Percentiles rank a stretch among this genome's conserved stretches.
phyloP scores from a whole-genome alignment of 352 stramenopile genomes.

The Aphanomyces astaci region DNA sequence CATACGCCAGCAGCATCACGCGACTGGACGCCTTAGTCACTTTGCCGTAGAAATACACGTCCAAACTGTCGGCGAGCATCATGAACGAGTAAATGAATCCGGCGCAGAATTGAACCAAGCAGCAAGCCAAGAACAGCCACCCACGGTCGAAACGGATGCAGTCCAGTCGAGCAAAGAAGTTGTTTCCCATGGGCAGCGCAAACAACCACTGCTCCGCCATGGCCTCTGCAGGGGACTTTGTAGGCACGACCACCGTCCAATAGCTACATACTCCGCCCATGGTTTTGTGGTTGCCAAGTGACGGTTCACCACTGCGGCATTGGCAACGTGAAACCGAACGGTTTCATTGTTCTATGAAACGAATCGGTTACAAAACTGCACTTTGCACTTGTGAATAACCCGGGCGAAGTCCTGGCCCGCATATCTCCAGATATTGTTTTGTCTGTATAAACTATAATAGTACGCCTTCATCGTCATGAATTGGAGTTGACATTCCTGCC shows the following conservation, averaged over 20 bases:
- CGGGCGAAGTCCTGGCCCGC: too few species aligned
- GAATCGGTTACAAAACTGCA: too few species aligned
- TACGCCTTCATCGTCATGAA: too few species aligned
- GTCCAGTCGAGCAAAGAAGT: not conserved
- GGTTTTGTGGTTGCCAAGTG: too few species aligned
- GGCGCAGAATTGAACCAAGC: not conserved
- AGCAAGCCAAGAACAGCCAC: not conserved
- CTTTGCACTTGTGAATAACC: too few species aligned
- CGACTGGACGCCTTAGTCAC: not conserved
- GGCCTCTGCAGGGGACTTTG: not conserved
- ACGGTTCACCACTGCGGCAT: too few species aligned
- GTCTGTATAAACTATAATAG: too few species aligned
- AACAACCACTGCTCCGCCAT: not conserved
- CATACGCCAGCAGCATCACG: not conserved
- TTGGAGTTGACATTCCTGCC: too few species aligned
- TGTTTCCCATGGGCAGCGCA: not conserved
- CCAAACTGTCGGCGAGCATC: not conserved
- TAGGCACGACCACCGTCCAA: constrained; percentile 2
- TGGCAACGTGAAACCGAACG: too few species aligned
- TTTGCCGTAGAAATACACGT: not conserved
- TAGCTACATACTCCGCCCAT: constrained; percentile 4
- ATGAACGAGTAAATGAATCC: constrained; percentile 12
- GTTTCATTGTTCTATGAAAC: too few species aligned
- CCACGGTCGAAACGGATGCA: not conserved
- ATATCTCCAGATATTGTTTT: too few species aligned